Percentiles rank a stretch among this genome's conserved stretches.
Evolutionary conservation across 2,329 filamentous ascomycete genomes (phyloP).

Genomic region (Cryphonectria naterciae): DNA sequence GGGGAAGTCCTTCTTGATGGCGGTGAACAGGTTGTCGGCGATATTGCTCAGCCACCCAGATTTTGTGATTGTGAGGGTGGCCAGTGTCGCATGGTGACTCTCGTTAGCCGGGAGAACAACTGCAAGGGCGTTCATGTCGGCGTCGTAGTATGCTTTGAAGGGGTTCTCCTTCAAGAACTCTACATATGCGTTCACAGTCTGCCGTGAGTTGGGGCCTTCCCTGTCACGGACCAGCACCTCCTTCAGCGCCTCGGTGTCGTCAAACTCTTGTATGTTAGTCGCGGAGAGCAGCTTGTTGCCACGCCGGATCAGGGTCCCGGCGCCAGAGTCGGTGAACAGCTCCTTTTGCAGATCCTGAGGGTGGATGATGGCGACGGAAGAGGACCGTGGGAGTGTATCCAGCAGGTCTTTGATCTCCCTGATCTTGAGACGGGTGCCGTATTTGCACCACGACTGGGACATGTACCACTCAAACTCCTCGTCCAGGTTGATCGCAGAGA

Average conservation of each 20-base stretch:
- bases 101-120: constrained; percentile 78
- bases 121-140: constrained; percentile 88
- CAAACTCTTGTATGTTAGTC: constrained; percentile 72
- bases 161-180: constrained; percentile 74
- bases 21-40: constrained; percentile 91
- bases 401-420: constrained; percentile 95
- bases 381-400: constrained; percentile 84
- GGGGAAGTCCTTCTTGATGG: constrained; percentile 91
- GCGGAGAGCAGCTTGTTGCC: constrained; percentile 86
- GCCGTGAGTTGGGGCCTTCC: constrained; percentile 78
- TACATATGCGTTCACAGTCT: constrained; percentile 85
- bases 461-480: constrained; percentile 94
- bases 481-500: constrained; percentile 95
- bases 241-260: constrained; percentile 77
- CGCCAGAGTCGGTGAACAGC: constrained; percentile 93
- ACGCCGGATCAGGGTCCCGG: constrained; percentile 87
- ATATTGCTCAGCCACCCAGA: constrained; percentile 93
- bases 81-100: constrained; percentile 74
- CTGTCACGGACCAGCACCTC: constrained; percentile 80
- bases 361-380: constrained; percentile 96
- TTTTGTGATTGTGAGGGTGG: constrained; percentile 92
- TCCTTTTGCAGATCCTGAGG: constrained; percentile 95
- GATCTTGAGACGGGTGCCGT: constrained; percentile 95
- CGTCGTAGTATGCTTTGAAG: constrained; percentile 95
- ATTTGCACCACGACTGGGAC: constrained; percentile 92